Conservation (phyloP, 257 asterid genomes). For the Craterostigma plantagineum region DNA sequence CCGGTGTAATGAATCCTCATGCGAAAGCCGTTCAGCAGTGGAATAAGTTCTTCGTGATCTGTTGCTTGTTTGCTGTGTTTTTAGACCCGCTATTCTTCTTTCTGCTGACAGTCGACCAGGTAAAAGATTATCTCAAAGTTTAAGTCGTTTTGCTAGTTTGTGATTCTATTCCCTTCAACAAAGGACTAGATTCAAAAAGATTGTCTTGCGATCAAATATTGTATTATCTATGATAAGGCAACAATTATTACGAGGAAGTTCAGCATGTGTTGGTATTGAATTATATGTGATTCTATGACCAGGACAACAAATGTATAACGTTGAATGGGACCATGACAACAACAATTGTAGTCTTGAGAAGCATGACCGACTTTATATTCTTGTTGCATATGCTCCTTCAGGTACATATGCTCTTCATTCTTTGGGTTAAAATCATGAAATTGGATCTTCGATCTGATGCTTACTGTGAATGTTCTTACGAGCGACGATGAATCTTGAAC, state of each 20-base stretch:
- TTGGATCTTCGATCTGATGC: too few relatives aligned
- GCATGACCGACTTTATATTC: constrained; percentile 60
- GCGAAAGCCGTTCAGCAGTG: constrained; percentile 47
- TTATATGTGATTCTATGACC: too few relatives aligned
- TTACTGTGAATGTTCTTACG: too few relatives aligned
- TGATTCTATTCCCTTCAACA: too few relatives aligned
- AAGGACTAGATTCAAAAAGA: too few relatives aligned
- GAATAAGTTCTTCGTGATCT: constrained; percentile 57
- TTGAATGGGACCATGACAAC: constrained; percentile 41
- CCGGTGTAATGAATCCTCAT: constrained; percentile 84
- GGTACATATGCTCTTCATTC: too few relatives aligned
- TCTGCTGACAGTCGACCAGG: constrained; percentile 43
- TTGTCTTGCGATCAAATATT: too few relatives aligned
- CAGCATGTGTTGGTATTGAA: too few relatives aligned
- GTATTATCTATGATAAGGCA: too few relatives aligned
- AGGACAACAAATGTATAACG: constrained; percentile 57
- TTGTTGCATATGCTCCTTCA: constrained; percentile 72
- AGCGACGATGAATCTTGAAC: background rate
- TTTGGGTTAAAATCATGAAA: too few relatives aligned
- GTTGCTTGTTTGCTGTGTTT: constrained; percentile 51
- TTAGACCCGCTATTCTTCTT: constrained; percentile 76
- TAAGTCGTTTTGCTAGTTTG: background rate
- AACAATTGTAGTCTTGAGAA: constrained; percentile 42
- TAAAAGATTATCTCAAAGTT: constrained; percentile 8
- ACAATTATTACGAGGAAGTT: too few relatives aligned